These are phyloP conservation scores for Phyllosticta paracitricarpa DNA, from an alignment of 2,329 filamentous ascomycete genomes.

Conservation along the genomic window DNA sequence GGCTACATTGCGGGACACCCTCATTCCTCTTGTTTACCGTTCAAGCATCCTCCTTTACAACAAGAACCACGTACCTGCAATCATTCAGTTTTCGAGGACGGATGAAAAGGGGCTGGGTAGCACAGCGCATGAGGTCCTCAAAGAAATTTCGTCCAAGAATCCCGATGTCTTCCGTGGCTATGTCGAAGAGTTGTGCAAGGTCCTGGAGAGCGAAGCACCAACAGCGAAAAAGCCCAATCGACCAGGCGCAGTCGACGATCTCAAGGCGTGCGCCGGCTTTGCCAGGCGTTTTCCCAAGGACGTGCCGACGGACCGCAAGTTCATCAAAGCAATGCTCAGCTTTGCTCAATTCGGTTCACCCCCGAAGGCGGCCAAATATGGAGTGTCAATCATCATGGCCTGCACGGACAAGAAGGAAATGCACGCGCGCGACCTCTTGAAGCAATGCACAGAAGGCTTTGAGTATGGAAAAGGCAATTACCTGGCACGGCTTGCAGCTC, in stretches of 20 bases:
- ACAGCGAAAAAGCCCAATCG: slow-evolving; percentile 59
- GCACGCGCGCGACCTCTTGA: slow-evolving; percentile 73
- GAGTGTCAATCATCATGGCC: slow-evolving; percentile 78
- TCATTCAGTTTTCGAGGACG: slow-evolving; percentile 77
- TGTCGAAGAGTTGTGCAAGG: slow-evolving; percentile 80
- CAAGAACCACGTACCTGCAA: slow-evolving; percentile 81
- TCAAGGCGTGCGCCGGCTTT: slow-evolving; percentile 91
- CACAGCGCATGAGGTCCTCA: slow-evolving; percentile 79
- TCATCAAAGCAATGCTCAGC: slow-evolving; percentile 67
- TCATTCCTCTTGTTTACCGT: slow-evolving; percentile 74
- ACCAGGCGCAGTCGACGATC: slow-evolving; percentile 67
- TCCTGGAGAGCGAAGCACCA: slow-evolving; percentile 72
- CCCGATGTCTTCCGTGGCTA: slow-evolving; percentile 89
- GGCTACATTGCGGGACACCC: slow-evolving; percentile 61
- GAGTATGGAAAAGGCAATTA: slow-evolving; percentile 64
- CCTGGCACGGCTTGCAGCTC: slow-evolving; percentile 59
- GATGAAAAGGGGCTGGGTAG: slow-evolving; percentile 69
- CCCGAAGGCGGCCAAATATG: slow-evolving; percentile 80
- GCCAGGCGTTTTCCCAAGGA: slow-evolving; percentile 77
- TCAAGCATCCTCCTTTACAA: slow-evolving; percentile 83
- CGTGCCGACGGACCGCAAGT: slow-evolving; percentile 69
- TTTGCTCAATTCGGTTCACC: slow-evolving; percentile 79
- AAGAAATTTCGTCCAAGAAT: slow-evolving; percentile 81
- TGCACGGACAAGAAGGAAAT: slow-evolving; percentile 70
- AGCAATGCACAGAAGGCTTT: slow-evolving; percentile 65